Evolutionary conservation across 192 early-diverging fungal genomes (phyloP), one percentile per base, ranked within the genome.

Genomic region (Linnemannia zychae): DNA sequence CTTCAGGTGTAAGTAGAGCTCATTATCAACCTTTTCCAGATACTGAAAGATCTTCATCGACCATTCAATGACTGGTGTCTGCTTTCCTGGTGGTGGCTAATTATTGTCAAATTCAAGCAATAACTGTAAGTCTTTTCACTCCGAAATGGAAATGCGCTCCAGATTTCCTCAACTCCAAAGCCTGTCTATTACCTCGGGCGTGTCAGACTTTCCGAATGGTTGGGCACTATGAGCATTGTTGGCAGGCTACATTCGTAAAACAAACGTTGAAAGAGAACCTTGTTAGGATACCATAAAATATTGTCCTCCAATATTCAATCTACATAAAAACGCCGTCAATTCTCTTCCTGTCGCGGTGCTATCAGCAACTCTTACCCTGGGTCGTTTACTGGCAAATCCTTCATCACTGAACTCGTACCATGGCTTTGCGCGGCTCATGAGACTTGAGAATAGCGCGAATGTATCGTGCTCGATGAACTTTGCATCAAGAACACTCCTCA

Each of bases 381-480:
- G 47, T 77, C 70, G 81, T 75, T 72, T 89, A 60, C 78, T 73
- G 22, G 78, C 70, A 34, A 82, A 71, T 17, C 83, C 77, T 31
- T 90, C 90, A 16, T 93, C 91, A 67, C 92, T 95, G 65, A 94
- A 89, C 90, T 98, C 96, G 85, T 96, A 99, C 96, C 97, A 98
- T 18, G 91, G 81, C 80, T 94, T 93, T 33, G 95, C 94, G 15
- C 91, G 78, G 40, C 90, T 84, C 98, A 99, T 98, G 28, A 99
- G 75, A 36, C 91, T 89, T 13, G 91, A 93, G 82, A 99, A 98
- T 22, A 99, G 76, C 4, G 92, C 89, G 79, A 94, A 96, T 4
- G 96, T 87, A 67, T 99, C 97, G 81, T 98, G 96, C 74, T 98
- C 97, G 22, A 98, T 87, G 81, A 89, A 97, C n/a, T 90, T 80